Conservation (phyloP, 805 yeast genomes). For the Kregervanrija delftensis region DNA sequence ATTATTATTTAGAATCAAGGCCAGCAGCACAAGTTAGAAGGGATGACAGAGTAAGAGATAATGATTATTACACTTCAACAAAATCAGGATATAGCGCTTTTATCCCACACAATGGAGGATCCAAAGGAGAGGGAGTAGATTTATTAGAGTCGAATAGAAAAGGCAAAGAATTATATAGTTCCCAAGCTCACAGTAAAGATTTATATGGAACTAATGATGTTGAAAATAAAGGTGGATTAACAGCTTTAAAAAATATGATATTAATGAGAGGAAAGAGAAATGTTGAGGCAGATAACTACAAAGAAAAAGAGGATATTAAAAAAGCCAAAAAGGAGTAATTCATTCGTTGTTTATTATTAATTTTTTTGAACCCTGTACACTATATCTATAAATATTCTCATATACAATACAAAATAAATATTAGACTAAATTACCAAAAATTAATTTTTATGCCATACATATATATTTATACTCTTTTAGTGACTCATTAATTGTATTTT, state of each 20-base stretch:
- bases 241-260: conserved; percentile 4
- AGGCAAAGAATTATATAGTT: conserved; percentile 2
- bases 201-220: conserved; percentile 9
- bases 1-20: conserved; percentile 1
- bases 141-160: not conserved
- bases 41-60: not conserved
- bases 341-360: not conserved
- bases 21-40: not conserved
- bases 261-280: conserved; percentile 5
- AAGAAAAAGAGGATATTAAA: not conserved
- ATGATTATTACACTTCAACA: not conserved
- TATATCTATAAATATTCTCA: not conserved
- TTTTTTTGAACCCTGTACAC: not conserved
- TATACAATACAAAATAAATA: no score
- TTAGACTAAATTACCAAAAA: not conserved
- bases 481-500: conserved; percentile 41
- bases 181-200: conserved; percentile 9
- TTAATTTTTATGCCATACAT: not conserved
- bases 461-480: not conserved
- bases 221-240: conserved; percentile 5
- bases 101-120: not conserved
- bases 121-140: not conserved
- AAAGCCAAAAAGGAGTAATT: not conserved
- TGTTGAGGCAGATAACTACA: not conserved
- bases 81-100: no score